These are phyloP conservation scores for Pestalotiopsis sp. DNA, from an alignment of 2,329 filamentous ascomycete species.

Conservation along the genomic window DNA sequence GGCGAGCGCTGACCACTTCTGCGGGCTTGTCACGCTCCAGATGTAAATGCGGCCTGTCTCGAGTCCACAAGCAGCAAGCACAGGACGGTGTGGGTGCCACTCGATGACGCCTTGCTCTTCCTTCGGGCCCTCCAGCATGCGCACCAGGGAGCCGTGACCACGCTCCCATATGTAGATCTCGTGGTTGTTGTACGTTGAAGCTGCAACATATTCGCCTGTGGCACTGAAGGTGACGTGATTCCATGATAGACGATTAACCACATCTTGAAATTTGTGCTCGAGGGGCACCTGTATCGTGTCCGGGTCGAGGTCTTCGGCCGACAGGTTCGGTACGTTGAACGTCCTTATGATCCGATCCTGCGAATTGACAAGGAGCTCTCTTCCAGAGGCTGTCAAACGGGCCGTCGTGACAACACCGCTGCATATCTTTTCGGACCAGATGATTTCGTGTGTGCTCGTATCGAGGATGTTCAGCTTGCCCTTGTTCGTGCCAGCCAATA, in stretches of 20 bases:
- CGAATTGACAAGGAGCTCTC: conserved; percentile 88
- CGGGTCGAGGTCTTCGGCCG: conserved; percentile 70
- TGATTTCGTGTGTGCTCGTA: conserved; percentile 75
- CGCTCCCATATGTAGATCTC: conserved; percentile 99
- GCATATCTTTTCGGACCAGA: conserved; percentile 88
- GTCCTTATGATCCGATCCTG: conserved; percentile 95
- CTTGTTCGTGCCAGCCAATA: conserved; percentile 91
- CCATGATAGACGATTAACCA: conserved; percentile 94
- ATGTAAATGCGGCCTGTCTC: conserved; percentile 94
- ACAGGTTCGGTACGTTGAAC: conserved; percentile 81
- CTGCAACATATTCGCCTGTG: conserved; percentile 92
- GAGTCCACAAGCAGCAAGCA: conserved; percentile 88
- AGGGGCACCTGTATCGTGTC: conserved; percentile 88
- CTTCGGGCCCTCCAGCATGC: conserved; percentile 94
- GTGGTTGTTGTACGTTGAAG: conserved; percentile 97
- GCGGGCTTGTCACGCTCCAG: conserved; percentile 93
- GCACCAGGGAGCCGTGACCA: conserved; percentile 88
- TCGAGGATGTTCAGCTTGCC: conserved; percentile 97
- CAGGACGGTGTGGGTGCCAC: conserved; percentile 88
- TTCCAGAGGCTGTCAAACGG: conserved; percentile 80
- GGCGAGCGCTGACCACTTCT: conserved; percentile 95
- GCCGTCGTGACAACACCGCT: conserved; percentile 86
- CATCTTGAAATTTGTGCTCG: conserved; percentile 97
- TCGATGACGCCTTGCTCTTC: conserved; percentile 97
- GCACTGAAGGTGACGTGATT: conserved; percentile 96